Evolutionary conservation across 306 rosid genomes (phyloP).

Genomic region (Vigna hirtella): DNA sequence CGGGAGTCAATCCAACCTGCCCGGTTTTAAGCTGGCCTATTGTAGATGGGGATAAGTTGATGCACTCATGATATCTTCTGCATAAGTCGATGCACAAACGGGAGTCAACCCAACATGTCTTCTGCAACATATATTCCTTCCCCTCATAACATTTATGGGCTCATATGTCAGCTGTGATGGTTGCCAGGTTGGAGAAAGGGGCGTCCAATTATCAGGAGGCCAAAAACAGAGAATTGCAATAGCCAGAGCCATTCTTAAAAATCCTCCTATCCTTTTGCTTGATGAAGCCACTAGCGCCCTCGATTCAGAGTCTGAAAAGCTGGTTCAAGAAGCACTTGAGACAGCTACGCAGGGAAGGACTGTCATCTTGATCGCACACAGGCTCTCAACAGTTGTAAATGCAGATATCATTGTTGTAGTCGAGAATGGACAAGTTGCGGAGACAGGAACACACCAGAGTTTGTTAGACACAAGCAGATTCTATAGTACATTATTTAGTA

Average conservation of each 20-base stretch:
- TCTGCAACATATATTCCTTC: constrained; percentile 43
- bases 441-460: constrained; percentile 76
- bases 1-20: not conserved
- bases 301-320: constrained; percentile 82
- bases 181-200: constrained; percentile 81
- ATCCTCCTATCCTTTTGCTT: constrained; percentile 80
- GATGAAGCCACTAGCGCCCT: constrained; percentile 97
- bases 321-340: constrained; percentile 90
- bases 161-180: constrained; percentile 7
- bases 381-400: constrained; percentile 80
- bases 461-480: constrained; percentile 70
- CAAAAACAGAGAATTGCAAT: constrained; percentile 92
- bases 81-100: too few relatives aligned
- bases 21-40: not conserved
- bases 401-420: constrained; percentile 85
- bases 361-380: constrained; percentile 82
- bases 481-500: constrained; percentile 63
- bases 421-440: constrained; percentile 72
- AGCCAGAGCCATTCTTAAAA: constrained; percentile 88
- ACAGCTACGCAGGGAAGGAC: constrained; percentile 82
- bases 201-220: constrained; percentile 89
- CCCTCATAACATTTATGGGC: constrained; percentile 8
- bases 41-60: not conserved
- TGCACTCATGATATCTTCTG: not conserved
- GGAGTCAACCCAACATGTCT: constrained; percentile 9